phyloP scores from a whole-genome alignment of 176 grass and related monocot species.

The Areca catechu region DNA sequence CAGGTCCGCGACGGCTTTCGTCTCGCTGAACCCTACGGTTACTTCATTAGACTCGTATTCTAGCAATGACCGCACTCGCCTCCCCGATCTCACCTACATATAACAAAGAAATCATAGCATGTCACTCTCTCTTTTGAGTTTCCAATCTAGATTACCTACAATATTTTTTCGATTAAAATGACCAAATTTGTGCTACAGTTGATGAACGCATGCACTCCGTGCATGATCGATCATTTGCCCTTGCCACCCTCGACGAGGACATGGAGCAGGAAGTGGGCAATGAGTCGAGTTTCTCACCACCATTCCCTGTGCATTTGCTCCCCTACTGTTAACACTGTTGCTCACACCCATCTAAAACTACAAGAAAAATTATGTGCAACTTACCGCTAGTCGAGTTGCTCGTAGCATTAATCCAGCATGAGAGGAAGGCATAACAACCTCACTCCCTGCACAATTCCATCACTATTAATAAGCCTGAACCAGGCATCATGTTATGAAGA shows the following conservation, averaged over 20 bases:
- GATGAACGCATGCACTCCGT: not conserved
- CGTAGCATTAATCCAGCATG: not conserved
- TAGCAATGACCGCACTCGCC: slow-evolving; percentile 9
- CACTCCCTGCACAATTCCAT: not conserved
- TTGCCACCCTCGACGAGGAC: slow-evolving; percentile 1
- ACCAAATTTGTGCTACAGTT: no score
- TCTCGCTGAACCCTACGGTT: slow-evolving; percentile 6
- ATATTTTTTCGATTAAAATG: no score
- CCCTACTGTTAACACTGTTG: no score
- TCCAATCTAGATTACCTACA: no score
- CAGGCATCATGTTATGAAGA: not conserved
- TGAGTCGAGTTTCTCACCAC: not conserved
- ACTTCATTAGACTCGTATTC: slow-evolving; percentile 16
- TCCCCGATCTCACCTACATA: no score
- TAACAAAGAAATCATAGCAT: no score
- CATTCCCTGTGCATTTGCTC: not conserved
- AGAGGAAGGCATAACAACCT: not conserved
- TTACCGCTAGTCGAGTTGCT: not conserved
- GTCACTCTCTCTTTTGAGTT: no score
- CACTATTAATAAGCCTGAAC: not conserved
- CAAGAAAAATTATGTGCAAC: no score
- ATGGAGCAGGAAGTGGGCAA: slow-evolving; percentile 1
- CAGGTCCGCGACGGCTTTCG: slow-evolving; percentile 17
- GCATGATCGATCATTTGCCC: not conserved
- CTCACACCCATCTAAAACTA: no score